Conservation (phyloP, 768 basidiomycete genomes). For the Leccinum arenicola region DNA sequence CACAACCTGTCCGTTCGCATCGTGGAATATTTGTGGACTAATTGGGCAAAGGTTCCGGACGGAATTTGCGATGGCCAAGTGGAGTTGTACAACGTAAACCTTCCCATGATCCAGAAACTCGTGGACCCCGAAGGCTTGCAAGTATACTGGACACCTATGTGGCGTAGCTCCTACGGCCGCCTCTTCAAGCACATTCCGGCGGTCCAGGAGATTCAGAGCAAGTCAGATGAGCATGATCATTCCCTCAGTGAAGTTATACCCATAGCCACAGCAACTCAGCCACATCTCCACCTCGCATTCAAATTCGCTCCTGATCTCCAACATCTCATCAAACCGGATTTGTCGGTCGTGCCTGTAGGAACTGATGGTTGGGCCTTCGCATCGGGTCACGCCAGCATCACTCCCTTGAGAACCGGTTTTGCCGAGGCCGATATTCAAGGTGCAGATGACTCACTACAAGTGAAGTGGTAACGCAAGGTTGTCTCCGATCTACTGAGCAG, state of each 20-base stretch:
- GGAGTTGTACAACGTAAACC: slow-evolving; percentile 84
- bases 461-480: slow-evolving; percentile 46
- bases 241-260: slow-evolving; percentile 21
- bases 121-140: slow-evolving; percentile 58
- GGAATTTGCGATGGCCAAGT: slow-evolving; percentile 63
- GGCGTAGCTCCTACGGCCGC: slow-evolving; percentile 81
- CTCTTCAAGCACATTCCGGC: slow-evolving; percentile 59
- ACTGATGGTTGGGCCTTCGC: slow-evolving; percentile 81
- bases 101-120: slow-evolving; percentile 73
- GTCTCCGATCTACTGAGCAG: neutral
- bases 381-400: slow-evolving; percentile 70
- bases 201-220: slow-evolving; percentile 17
- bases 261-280: slow-evolving; percentile 7
- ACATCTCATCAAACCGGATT: slow-evolving; percentile 59
- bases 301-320: slow-evolving; percentile 73
- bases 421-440: slow-evolving; percentile 44
- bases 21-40: slow-evolving; percentile 70
- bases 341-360: slow-evolving; percentile 63
- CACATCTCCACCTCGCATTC: slow-evolving; percentile 53
- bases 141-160: slow-evolving; percentile 79
- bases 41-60: slow-evolving; percentile 75
- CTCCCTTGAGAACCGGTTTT: slow-evolving; percentile 73
- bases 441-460: slow-evolving; percentile 9
- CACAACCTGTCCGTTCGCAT: slow-evolving; percentile 66
- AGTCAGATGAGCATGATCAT: slow-evolving; percentile 46